These are phyloP conservation scores for Tetrahymena borealis DNA, from an alignment of 73 alveolate genomes.

Conservation along the genomic window DNA sequence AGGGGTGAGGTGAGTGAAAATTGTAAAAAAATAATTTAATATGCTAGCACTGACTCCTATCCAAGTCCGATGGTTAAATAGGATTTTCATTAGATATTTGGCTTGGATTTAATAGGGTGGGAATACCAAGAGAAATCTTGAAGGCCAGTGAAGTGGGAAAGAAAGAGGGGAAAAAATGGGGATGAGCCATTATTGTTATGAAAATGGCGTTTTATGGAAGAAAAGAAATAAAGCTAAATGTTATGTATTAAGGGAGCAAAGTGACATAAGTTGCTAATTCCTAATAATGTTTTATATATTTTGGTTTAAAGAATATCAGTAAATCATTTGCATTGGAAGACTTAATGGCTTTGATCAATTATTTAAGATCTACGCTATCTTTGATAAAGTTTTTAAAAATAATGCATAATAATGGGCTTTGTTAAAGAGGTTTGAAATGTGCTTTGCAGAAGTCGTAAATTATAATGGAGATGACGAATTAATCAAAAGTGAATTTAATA, in stretches of 20 bases:
- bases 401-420: background rate
- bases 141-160: background rate
- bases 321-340: background rate
- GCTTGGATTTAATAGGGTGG: background rate
- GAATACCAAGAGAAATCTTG: background rate
- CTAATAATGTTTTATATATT: background rate
- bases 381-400: background rate
- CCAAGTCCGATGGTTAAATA: background rate
- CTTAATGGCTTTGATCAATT: constrained; percentile 1
- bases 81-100: background rate
- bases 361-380: background rate
- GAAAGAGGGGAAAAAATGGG: background rate
- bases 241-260: background rate
- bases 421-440: background rate
- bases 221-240: background rate
- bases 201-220: background rate
- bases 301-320: background rate
- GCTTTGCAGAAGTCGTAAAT: background rate
- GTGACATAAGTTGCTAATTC: background rate
- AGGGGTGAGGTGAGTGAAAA: background rate
- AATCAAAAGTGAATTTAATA: background rate
- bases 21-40: background rate
- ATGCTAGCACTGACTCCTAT: background rate
- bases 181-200: background rate
- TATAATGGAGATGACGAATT: background rate